A percentile compares a stretch with the other conserved stretches of the same genome.
These are phyloP conservation scores for Exophiala xenobiotica DNA, from an alignment of 2,329 filamentous ascomycete species.

Conservation along the genomic window DNA sequence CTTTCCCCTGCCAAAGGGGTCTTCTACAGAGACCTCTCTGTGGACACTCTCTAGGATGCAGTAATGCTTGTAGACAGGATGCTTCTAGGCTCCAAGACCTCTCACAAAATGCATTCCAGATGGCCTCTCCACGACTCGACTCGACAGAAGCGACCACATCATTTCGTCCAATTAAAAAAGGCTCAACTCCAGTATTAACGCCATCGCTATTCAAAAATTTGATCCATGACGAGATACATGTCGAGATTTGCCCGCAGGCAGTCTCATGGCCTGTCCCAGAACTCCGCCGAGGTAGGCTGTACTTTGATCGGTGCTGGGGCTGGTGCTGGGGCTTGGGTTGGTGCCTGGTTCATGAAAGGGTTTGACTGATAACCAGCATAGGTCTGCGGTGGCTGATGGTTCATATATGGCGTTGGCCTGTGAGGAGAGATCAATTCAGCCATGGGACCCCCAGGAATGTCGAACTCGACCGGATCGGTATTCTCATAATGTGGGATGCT, in stretches of 20 bases:
- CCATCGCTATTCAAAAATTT: constrained; percentile 1
- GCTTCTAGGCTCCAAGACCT: too few species aligned
- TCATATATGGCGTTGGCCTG: not conserved
- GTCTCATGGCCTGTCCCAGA: not conserved
- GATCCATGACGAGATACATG: not conserved
- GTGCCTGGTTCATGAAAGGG: not conserved
- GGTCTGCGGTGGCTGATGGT: constrained; percentile 7
- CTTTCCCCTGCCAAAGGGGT: too few species aligned
- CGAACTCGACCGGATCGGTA: constrained; percentile 14
- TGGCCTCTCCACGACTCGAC: too few species aligned
- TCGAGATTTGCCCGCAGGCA: too few species aligned
- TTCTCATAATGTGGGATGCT: constrained; percentile 6
- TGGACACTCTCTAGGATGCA: too few species aligned
- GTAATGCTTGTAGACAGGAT: too few species aligned
- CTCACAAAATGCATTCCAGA: too few species aligned
- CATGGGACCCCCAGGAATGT: constrained; percentile 25
- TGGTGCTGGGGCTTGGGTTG: constrained; percentile 1
- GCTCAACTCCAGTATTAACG: not conserved
- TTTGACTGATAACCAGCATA: constrained; percentile 5
- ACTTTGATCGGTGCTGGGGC: not conserved
- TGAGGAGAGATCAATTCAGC: constrained; percentile 28
- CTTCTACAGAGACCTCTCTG: too few species aligned
- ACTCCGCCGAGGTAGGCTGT: constrained; percentile 1
- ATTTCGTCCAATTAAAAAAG: not conserved
- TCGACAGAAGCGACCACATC: not conserved